Evolutionary conservation across 495 filamentous ascomycete genomes (phyloP).

Genomic region (Xanthoparmelia taractica): DNA sequence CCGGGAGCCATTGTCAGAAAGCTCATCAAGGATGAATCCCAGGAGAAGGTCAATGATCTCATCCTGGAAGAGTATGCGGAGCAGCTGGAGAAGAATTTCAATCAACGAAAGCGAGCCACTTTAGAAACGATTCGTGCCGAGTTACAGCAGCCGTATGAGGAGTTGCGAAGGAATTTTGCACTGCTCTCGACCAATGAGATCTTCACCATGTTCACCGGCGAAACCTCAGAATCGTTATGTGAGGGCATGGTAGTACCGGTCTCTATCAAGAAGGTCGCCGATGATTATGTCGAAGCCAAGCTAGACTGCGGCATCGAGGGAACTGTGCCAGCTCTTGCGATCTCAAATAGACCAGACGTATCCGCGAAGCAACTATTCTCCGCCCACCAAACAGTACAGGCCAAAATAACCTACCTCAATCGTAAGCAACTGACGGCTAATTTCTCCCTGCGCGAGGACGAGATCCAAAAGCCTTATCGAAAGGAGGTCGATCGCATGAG

Average conservation of each 20-base stretch:
- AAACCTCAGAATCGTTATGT: conserved; percentile 72
- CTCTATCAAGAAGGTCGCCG: conserved; percentile 76
- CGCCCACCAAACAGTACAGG: conserved; percentile 73
- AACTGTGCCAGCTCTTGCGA: conserved; percentile 64
- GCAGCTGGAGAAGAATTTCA: conserved; percentile 84
- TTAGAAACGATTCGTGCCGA: conserved; percentile 94
- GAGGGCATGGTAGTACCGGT: conserved; percentile 89
- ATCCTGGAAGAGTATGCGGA: conserved; percentile 96
- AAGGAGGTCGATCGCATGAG: conserved; percentile 58
- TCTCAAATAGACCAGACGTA: conserved; percentile 55
- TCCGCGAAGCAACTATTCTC: conserved; percentile 52
- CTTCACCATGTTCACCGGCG: conserved; percentile 95
- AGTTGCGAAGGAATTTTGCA: conserved; percentile 74
- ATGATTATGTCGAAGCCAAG: conserved; percentile 85
- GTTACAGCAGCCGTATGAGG: conserved; percentile 85
- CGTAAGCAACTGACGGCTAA: conserved; percentile 72
- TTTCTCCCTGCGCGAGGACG: conserved; percentile 73
- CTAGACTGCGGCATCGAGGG: conserved; percentile 93
- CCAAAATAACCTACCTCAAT: conserved; percentile 79
- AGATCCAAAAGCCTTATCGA: conserved; percentile 60
- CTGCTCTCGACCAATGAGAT: conserved; percentile 68
- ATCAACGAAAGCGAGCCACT: conserved; percentile 90
- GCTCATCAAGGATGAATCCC: conserved; percentile 80
- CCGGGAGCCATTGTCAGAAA: conserved; percentile 83
- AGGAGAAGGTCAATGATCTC: conserved; percentile 92